Evolutionary conservation across 1,139 yeast genomes (phyloP).

Genomic region (Nakaseomyces delphensis): DNA sequence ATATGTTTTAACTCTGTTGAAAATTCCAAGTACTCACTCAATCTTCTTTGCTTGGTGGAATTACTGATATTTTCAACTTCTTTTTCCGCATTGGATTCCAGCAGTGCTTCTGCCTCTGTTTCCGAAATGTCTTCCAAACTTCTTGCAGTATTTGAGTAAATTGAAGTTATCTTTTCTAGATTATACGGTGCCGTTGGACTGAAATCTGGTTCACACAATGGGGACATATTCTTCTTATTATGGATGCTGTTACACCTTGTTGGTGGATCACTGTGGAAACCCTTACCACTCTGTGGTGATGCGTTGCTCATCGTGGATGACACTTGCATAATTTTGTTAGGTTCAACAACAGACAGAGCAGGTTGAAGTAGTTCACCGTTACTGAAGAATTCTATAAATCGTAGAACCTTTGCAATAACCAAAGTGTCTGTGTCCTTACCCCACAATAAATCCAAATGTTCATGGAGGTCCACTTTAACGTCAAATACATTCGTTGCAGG

Average conservation of each 20-base stretch:
- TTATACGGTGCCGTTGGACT: constrained; percentile 3
- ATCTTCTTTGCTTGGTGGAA: constrained; percentile 6
- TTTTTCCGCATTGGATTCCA: background rate
- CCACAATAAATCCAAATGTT: constrained; percentile 88
- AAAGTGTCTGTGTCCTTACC: constrained; percentile 54
- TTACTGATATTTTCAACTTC: constrained; percentile 1
- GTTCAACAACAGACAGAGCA: background rate
- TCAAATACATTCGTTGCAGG: constrained; percentile 31
- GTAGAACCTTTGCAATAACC: constrained; percentile 47
- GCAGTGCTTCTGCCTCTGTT: background rate
- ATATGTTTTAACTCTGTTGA: constrained; percentile 5
- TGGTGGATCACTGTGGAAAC: background rate
- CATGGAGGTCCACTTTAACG: constrained; percentile 39
- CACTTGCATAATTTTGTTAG: constrained; percentile 2
- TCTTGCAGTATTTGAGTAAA: background rate
- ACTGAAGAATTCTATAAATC: constrained; percentile 27
- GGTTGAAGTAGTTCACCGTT: constrained; percentile 1
- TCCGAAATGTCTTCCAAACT: constrained; percentile 3
- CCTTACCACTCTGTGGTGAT: background rate
- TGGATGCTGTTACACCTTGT: background rate
- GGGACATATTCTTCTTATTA: background rate
- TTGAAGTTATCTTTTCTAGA: constrained; percentile 1
- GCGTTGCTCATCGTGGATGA: background rate
- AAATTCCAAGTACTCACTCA: constrained; percentile 8
- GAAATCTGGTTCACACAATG: background rate